phyloP scores from a whole-genome alignment of 371 early-diverging fungal species.

The Mortierella sp. region DNA sequence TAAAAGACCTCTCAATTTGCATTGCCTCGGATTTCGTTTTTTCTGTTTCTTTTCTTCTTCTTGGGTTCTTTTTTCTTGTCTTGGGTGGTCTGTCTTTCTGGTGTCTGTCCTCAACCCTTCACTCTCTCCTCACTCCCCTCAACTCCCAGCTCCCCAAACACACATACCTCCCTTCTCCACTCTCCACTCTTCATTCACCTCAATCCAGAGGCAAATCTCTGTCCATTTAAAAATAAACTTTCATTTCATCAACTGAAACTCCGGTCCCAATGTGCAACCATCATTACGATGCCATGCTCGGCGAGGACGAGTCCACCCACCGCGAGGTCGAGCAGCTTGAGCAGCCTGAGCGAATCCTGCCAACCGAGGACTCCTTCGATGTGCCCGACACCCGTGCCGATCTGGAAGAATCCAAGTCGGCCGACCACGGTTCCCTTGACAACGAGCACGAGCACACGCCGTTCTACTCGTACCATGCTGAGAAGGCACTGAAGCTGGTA shows the following conservation, averaged over 20 bases:
- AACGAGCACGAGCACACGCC: conserved; percentile 43
- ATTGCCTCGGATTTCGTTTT: conserved; percentile 8
- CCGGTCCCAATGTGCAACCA: conserved; percentile 41
- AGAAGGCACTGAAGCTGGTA: conserved; percentile 52
- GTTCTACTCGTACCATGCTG: conserved; percentile 50
- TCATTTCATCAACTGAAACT: not conserved
- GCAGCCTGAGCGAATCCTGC: conserved; percentile 3
- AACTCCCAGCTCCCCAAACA: not conserved
- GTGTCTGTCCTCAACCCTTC: conserved; percentile 14
- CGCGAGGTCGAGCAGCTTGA: conserved; percentile 16
- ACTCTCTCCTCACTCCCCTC: not conserved
- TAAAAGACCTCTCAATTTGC: conserved; percentile 21
- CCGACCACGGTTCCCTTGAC: conserved; percentile 25
- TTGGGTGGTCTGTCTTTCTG: conserved; percentile 13
- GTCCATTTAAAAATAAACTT: not conserved
- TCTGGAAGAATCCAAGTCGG: conserved; percentile 28
- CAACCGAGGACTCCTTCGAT: conserved; percentile 51
- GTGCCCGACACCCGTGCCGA: conserved; percentile 38
- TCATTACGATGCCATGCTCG: conserved; percentile 35
- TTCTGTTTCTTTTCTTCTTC: conserved; percentile 17
- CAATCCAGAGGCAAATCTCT: conserved; percentile 3
- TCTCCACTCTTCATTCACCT: not conserved
- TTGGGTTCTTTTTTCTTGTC: conserved; percentile 13
- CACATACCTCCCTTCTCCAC: not conserved
- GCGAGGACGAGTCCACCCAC: conserved; percentile 19